A percentile compares a stretch with the other conserved stretches of the same genome.
Conservation (phyloP, 1,284 basidiomycete genomes). For the Trichosporon faecale region DNA sequence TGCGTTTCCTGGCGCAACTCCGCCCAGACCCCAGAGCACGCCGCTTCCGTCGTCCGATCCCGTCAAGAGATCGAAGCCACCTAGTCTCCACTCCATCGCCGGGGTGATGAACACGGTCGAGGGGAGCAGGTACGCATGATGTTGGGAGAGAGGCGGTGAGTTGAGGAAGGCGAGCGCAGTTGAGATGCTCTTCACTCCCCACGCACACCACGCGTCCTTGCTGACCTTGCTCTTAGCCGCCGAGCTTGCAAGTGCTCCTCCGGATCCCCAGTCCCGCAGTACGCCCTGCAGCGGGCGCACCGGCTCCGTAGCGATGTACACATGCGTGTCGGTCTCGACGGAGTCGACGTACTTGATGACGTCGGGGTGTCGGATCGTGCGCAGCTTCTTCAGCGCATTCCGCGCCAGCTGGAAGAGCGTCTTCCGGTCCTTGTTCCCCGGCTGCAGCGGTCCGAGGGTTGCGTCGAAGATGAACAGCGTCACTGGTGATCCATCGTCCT, state of each 20-base stretch:
- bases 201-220: conserved; percentile 84
- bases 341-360: conserved; percentile 93
- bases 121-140: conserved; percentile 72
- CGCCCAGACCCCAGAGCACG: conserved; percentile 64
- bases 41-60: conserved; percentile 48
- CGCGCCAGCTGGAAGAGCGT: conserved; percentile 72
- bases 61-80: conserved; percentile 85
- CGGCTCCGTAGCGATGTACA: conserved; percentile 93
- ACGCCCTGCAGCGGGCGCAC: conserved; percentile 72
- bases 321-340: conserved; percentile 77
- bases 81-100: conserved; percentile 94
- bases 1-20: conserved; percentile 62
- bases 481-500: conserved; percentile 82
- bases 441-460: conserved; percentile 49
- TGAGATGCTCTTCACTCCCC: conserved; percentile 88
- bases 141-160: conserved; percentile 75
- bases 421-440: conserved; percentile 56
- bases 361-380: conserved; percentile 90
- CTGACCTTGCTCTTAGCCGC: conserved; percentile 57
- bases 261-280: conserved; percentile 60
- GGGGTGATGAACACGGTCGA: conserved; percentile 74
- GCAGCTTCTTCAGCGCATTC: conserved; percentile 85
- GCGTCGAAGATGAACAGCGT: conserved; percentile 89
- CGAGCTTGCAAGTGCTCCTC: conserved; percentile 32
- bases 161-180: conserved; percentile 90